Conservation (phyloP, 805 yeast genomes). For the Sugiyamaella marilandica region DNA sequence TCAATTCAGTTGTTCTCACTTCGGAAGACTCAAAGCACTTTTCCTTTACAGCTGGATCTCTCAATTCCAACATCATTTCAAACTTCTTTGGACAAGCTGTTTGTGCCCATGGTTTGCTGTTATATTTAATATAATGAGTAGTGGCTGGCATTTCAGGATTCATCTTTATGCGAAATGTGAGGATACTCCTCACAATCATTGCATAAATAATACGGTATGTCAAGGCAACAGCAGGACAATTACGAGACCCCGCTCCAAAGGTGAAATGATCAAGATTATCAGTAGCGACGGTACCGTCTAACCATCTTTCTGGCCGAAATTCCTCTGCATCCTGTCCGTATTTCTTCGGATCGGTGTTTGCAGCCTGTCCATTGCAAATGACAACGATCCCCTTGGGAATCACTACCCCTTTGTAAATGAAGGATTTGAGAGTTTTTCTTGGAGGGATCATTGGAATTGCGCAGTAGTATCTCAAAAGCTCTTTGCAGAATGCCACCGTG, state of each 20-base stretch:
- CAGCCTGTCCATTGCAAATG: slow-evolving; percentile 61
- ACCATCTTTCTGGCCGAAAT: slow-evolving; percentile 44
- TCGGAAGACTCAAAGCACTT: not conserved
- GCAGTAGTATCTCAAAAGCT: slow-evolving; percentile 55
- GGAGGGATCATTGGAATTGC: slow-evolving; percentile 67
- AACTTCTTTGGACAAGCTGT: not conserved
- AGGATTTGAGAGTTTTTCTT: slow-evolving; percentile 48
- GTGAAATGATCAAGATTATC: not conserved
- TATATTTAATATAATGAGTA: not conserved
- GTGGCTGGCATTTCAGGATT: not conserved
- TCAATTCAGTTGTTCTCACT: not conserved
- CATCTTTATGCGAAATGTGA: not conserved
- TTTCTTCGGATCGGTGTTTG: slow-evolving; percentile 34
- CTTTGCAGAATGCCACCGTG: slow-evolving; percentile 54
- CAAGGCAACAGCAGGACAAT: not conserved
- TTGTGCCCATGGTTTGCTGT: not conserved
- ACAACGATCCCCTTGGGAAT: slow-evolving; percentile 58
- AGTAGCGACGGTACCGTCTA: slow-evolving; percentile 18
- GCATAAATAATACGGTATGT: not conserved
- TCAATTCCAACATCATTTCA: not conserved
- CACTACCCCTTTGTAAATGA: slow-evolving; percentile 35
- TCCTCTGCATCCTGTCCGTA: slow-evolving; percentile 38
- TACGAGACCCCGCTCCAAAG: not conserved
- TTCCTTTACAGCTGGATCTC: not conserved
- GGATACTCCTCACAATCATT: not conserved